Evolutionary conservation across 225 moss, liverwort and hornwort genomes (phyloP).

Genomic region (Pseudoscleropodium purum): DNA sequence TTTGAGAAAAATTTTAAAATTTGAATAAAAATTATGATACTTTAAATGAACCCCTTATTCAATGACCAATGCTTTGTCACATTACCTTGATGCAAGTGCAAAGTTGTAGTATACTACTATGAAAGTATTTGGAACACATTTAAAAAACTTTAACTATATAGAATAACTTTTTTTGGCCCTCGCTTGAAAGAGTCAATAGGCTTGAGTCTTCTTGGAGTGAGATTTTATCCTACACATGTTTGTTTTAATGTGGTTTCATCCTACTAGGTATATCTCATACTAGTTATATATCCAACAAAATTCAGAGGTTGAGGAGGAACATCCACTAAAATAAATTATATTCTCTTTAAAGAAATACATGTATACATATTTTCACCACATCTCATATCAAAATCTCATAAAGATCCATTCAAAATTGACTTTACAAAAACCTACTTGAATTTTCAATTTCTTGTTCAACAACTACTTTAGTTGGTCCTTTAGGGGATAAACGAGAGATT

Average conservation of each 20-base stretch:
- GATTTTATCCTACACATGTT: background rate
- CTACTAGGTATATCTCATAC: background rate
- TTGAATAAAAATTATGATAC: background rate
- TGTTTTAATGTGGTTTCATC: too few relatives aligned
- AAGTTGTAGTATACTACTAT: background rate
- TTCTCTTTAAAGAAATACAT: too few relatives aligned
- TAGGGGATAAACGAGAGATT: background rate
- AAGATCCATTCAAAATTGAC: background rate
- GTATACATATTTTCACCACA: too few relatives aligned
- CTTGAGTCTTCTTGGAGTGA: background rate
- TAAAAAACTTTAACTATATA: background rate
- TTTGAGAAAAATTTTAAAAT: background rate
- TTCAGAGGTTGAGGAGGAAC: background rate
- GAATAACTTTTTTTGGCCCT: background rate
- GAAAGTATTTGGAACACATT: background rate
- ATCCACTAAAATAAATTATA: background rate
- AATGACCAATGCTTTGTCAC: background rate
- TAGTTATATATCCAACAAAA: background rate
- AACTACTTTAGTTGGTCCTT: too few relatives aligned
- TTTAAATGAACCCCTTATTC: background rate
- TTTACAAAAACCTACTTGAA: background rate
- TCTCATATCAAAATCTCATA: background rate
- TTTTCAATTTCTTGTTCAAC: background rate
- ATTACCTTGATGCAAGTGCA: accelerated
- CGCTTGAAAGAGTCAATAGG: background rate